A percentile compares a stretch with the other conserved stretches of the same genome.
phyloP scores from a whole-genome alignment of 2,329 filamentous ascomycete genomes.

The Curvularia lunata region DNA sequence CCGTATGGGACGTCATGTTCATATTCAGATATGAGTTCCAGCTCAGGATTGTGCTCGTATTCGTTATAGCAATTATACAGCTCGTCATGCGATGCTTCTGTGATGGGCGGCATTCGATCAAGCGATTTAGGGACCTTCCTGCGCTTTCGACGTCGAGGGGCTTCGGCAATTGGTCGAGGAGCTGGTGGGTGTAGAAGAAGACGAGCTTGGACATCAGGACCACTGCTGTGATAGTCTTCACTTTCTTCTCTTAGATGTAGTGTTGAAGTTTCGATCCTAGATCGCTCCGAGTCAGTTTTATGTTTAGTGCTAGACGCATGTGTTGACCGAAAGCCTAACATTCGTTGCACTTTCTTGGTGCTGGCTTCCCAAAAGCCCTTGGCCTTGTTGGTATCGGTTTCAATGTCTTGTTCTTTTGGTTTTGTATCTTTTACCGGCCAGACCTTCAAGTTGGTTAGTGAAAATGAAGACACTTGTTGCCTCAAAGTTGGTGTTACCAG shows the following conservation, averaged over 20 bases:
- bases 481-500: constrained; percentile 12
- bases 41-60: constrained; percentile 20
- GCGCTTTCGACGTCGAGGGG: constrained; percentile 13
- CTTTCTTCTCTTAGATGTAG: constrained; percentile 8
- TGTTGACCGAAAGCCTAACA: constrained; percentile 22
- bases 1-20: constrained; percentile 6
- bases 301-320: constrained; percentile 12
- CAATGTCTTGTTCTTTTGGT: constrained; percentile 20
- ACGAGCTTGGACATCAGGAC: constrained; percentile 9
- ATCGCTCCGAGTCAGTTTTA: constrained; percentile 1
- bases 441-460: constrained; percentile 5
- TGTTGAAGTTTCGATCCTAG: neutral
- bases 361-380: constrained; percentile 13
- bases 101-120: constrained; percentile 35
- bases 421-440: constrained; percentile 9
- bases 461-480: constrained; percentile 8
- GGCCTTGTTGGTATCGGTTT: constrained; percentile 13
- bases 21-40: constrained; percentile 30
- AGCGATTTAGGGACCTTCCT: constrained; percentile 25
- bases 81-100: constrained; percentile 30
- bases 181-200: constrained; percentile 3
- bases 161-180: constrained; percentile 7
- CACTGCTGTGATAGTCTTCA: constrained; percentile 18
- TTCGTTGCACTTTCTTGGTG: constrained; percentile 22
- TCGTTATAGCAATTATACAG: constrained; percentile 16